Base-by-base conservation (phyloP, 305 asterid species). In the Caryopteris hybrid region DNA sequence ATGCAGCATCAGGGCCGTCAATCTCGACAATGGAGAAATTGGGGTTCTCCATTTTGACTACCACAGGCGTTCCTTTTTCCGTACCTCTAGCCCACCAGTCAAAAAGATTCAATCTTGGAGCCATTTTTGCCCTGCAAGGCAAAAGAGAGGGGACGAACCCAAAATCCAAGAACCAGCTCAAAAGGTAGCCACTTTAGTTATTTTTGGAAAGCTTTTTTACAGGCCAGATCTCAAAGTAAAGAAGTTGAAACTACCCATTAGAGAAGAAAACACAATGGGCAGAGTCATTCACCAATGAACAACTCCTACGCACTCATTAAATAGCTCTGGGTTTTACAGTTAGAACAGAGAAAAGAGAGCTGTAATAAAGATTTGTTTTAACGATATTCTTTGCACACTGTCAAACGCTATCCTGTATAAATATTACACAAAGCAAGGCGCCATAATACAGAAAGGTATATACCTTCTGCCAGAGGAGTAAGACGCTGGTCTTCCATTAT, bases 1-100 rank as follows among this genome's bases (percentile, higher is more conserved):
- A 87, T 69, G 91, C 89, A 39, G 76, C 80, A 76, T 87, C 89
- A 8, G 91, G 85, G 72, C 87, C 85, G 63, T 80, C 85, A 67
- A 87, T 87, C 79, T 87, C 91, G 2, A 85, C 87, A 27, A 87
- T 77, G 71, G 95, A 87, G 75, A 81, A 87, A 74, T 54, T 73
- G 17, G 89, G 84, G 69, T 73, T 87, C 79, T 83, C 86, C 89
- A 85, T 83, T 71, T 76, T 85, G 62, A 85, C 91, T 31, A 87
- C 69, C 65, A 87, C 89, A 52, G 86, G 91, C 9, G 86, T 80
- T n/a, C 89, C 87, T 39, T 69, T 73, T 2, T 74, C 42, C 25
- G 73, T 61, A 1, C 78, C 84, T 59, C 45, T 76, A n/a, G 70
- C 71, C 77, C 85, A 67, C 91, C 88, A 83, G 14, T 75, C 70